Conservation (phyloP, 2,329 filamentous ascomycete species). For the Cercospora sp. region DNA sequence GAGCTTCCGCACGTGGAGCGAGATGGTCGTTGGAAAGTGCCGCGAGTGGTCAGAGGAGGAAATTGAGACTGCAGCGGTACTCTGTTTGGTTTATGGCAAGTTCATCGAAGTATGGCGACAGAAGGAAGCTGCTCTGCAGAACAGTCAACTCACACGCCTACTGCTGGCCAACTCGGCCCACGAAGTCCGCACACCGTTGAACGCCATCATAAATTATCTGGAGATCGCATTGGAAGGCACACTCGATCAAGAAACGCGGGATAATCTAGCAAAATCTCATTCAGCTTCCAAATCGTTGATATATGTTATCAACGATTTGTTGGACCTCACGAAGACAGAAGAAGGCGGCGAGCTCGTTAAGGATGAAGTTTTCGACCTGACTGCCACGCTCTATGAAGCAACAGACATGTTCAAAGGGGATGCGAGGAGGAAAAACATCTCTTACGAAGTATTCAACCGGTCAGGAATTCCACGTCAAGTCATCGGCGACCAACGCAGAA, state of each 20-base stretch:
- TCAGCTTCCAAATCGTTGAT: constrained; percentile 90
- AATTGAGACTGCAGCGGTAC: constrained; percentile 80
- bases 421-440: constrained; percentile 71
- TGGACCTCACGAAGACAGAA: constrained; percentile 86
- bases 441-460: constrained; percentile 67
- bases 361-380: constrained; percentile 75
- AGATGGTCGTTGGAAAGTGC: constrained; percentile 77
- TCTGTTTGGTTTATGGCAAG: constrained; percentile 83
- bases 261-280: constrained; percentile 80
- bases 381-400: constrained; percentile 71
- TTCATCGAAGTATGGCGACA: constrained; percentile 94
- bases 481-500: constrained; percentile 73
- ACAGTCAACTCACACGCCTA: constrained; percentile 74
- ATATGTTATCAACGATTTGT: constrained; percentile 88
- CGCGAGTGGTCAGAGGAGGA: constrained; percentile 88
- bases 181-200: constrained; percentile 85
- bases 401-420: constrained; percentile 72
- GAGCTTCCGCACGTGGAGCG: constrained; percentile 78
- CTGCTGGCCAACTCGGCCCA: constrained; percentile 86
- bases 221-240: constrained; percentile 84
- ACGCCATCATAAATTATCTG: constrained; percentile 92
- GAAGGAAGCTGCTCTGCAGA: constrained; percentile 81
- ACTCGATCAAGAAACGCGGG: constrained; percentile 77
- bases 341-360: constrained; percentile 77
- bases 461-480: constrained; percentile 69